Evolutionary conservation across 768 basidiomycete species (phyloP), one percentile per base, ranked within the genome.

Genomic region (Hygrophorus pudorinus): DNA sequence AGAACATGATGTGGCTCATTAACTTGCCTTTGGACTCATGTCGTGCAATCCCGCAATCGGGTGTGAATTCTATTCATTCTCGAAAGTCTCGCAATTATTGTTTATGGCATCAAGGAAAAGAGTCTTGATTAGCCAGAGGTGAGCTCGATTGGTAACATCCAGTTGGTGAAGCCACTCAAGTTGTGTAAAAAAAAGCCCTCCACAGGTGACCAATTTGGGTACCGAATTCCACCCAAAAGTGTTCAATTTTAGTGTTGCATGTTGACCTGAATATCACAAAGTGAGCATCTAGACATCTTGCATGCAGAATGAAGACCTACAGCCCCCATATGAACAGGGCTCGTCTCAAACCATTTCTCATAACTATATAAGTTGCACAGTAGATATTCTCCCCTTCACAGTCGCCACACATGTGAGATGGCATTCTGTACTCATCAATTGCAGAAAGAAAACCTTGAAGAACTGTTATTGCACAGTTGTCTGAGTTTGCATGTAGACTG

Each of bases 221-320:
- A 0, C 65, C 64, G 27, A 64, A 52, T 41, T 72, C 64, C 8
- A 66, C 64, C 70, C 70, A 71, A 0, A 71, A 48, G 0, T 58
- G 46, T 46, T 72, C 68, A 29, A 68, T 67, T 1, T 56, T 49
- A 0, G 57, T 59, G 39, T 70, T 70, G 1, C 42, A 35, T 0
- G 61, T 66, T 0, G 61, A 69, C 12, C 58, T 59, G 3, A 24
- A 33, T 14, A 13, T 13, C 3, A 45, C 11, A 13, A 14, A 14
- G 13, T 28, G n/a, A 39, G 38, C 14, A 14, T 39, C 20, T 14
- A 16, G 12, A 5, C 20, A 13, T n/a, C n/a, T n/a, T n/a, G 20
- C 38, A 39, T 14, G 20, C 12, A 3, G 13, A 39, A 21, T 14
- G 5, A n/a, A n/a, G 13, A 48, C 56, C 41, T 48, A 58, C 47